Base-by-base conservation (phyloP, 176 grass and related monocot species). In the Triticum dicoccoides region DNA sequence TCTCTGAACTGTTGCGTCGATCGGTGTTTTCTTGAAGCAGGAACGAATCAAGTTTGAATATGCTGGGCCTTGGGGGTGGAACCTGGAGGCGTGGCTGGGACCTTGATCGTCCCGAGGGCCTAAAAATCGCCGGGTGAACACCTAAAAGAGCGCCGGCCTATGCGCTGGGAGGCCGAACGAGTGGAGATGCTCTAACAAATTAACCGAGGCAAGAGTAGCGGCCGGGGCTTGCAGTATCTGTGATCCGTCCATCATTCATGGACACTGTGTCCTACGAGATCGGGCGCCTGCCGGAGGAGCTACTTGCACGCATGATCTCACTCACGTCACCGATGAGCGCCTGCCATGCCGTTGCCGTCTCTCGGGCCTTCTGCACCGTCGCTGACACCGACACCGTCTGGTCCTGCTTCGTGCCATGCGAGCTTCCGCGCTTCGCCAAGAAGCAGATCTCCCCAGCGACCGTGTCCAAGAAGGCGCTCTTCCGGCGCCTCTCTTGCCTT, bases 331-430 rank as follows among this genome's bases (percentile, higher is more conserved):
- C 90, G 23, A 69, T 42, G 0, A 90, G 89, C 18, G 88, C 90
- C 15, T 88, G 63, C 76, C 78, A 88, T 11, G 71, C 72, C 10
- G 64, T 86, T 17, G 80, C 83, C 2, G 90, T 90, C 35, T 97
- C 83, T 3, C 56, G 72, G 5, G 61, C 73, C 69, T 90, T 97
- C 78, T 76, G 61, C 24, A 13, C 66, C 12, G 83, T 88, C 1
- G 84, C 90, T 0, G 84, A 72, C 30, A 89, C 87, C 17, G 90
- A 97, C 82, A 29, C 58, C 78, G 92, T 91, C 63, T 97, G 90
- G 92, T 21, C 74, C 52, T 15, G 69, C 23, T 93, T 97, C 86
- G 33, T 93, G 10, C 90, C 95, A 1, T 20, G 8, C 13, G 79
- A 94, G 71, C 52, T 63, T 2, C 52, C 37, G 0, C 72, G 56